These are phyloP conservation scores for Dendrobium chrysotoxum DNA, from an alignment of 106 monocot species.

Conservation along the genomic window DNA sequence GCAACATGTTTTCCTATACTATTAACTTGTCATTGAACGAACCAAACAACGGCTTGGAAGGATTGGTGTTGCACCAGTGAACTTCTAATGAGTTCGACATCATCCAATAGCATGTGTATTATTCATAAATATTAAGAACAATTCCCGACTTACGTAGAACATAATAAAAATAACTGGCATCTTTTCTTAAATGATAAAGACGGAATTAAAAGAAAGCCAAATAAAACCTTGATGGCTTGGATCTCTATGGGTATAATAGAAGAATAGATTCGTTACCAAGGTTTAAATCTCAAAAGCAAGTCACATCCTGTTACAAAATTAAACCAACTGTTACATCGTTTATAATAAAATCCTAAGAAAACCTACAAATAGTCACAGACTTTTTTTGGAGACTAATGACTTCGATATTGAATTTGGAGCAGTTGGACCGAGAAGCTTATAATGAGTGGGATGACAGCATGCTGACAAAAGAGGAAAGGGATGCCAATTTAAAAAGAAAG, in stretches of 20 bases:
- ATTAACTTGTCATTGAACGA: not conserved
- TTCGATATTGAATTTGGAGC: conserved; percentile 16
- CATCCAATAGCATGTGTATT: not conserved
- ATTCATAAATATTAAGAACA: not conserved
- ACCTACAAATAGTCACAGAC: not conserved
- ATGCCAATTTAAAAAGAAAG: conserved; percentile 51
- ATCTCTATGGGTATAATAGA: not conserved
- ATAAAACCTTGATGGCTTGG: not conserved
- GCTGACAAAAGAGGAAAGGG: conserved; percentile 55
- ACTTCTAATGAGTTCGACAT: not conserved
- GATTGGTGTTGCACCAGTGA: no score
- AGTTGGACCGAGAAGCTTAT: conserved; percentile 32
- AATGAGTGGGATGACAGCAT: conserved; percentile 69
- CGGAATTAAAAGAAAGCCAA: not conserved
- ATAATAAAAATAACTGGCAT: not conserved
- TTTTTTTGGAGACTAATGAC: not conserved
- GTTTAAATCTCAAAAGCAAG: not conserved
- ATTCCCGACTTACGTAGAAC: no score
- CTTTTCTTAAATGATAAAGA: not conserved
- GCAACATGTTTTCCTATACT: not conserved
- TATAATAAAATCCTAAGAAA: not conserved
- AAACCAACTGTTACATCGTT: not conserved
- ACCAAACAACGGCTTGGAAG: not conserved
- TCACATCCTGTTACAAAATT: no score
- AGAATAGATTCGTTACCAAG: no score